Percentiles rank a stretch among this genome's conserved stretches.
Evolutionary conservation across 2,329 filamentous ascomycete species (phyloP).

Genomic region (Xenosphaeropsis pyriputrescens): DNA sequence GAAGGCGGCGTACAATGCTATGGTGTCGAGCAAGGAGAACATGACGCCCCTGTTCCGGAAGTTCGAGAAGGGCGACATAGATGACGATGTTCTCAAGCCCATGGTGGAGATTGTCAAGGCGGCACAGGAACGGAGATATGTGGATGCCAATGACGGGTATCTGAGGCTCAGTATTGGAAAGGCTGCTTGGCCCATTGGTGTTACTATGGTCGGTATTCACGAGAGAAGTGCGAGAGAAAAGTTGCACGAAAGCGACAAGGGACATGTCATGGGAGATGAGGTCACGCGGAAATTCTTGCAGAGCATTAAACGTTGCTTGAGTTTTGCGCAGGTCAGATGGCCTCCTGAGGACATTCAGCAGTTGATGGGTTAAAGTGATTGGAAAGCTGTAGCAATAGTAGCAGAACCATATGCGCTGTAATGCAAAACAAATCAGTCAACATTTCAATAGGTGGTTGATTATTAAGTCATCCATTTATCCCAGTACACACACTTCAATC

Average conservation of each 20-base stretch:
- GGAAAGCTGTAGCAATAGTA: too few relatives aligned
- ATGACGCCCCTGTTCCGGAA: constrained; percentile 71
- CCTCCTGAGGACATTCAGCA: constrained; percentile 84
- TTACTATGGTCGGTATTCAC: constrained; percentile 99
- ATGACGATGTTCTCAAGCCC: constrained; percentile 65
- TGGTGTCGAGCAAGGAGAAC: constrained; percentile 77
- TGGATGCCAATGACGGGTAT: constrained; percentile 94
- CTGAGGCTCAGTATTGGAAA: constrained; percentile 86
- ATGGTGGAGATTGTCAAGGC: constrained; percentile 86
- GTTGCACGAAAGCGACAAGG: constrained; percentile 73
- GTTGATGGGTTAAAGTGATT: constrained; percentile 65
- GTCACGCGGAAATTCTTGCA: constrained; percentile 90
- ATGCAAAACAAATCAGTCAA: too few relatives aligned
- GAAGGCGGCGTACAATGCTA: constrained; percentile 68
- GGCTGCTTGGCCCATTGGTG: constrained; percentile 96
- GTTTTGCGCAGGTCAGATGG: constrained; percentile 94
- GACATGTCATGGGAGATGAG: constrained; percentile 96
- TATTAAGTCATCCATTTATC: too few relatives aligned
- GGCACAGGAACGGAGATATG: constrained; percentile 81
- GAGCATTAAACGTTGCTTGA: constrained; percentile 93
- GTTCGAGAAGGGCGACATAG: constrained; percentile 68
- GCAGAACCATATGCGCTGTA: too few relatives aligned
- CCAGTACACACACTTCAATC: too few relatives aligned
- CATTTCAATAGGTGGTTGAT: too few relatives aligned
- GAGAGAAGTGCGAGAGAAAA: constrained; percentile 93